Evolutionary conservation across 2,329 filamentous ascomycete species (phyloP).

Genomic region (Ceratocystis cubensis): DNA sequence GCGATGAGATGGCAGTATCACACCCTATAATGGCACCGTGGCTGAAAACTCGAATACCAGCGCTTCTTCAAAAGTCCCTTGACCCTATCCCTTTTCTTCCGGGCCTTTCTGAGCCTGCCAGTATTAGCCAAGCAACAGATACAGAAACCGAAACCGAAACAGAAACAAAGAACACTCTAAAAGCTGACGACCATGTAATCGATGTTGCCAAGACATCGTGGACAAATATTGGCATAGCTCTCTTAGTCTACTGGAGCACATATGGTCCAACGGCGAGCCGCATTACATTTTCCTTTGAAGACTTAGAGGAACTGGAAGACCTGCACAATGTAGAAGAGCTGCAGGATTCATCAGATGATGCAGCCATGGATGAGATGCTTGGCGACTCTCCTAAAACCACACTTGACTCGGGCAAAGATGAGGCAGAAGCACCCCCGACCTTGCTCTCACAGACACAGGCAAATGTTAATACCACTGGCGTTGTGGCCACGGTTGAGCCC

Average conservation of each 20-base stretch:
- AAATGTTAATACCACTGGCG: too few species aligned
- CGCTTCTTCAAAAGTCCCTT: slow-evolving; percentile 40
- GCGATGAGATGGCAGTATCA: slow-evolving; percentile 43
- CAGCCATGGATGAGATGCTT: too few species aligned
- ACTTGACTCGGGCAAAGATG: slow-evolving; percentile 17
- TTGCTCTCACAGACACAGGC: not conserved
- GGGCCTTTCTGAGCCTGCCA: slow-evolving; percentile 31
- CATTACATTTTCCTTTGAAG: slow-evolving; percentile 12
- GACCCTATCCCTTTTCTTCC: slow-evolving; percentile 53
- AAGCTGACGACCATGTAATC: slow-evolving; percentile 6
- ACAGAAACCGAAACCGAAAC: not conserved
- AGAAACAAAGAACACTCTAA: not conserved
- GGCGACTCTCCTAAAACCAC: too few species aligned
- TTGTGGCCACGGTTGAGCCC: slow-evolving; percentile 6
- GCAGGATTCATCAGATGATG: slow-evolving; percentile 12
- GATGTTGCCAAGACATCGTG: slow-evolving; percentile 26
- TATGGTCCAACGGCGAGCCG: slow-evolving; percentile 16
- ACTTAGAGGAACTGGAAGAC: slow-evolving; percentile 13
- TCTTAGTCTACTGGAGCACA: slow-evolving; percentile 26
- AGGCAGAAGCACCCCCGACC: slow-evolving; percentile 17
- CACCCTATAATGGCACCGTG: slow-evolving; percentile 51
- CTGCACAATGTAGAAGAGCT: slow-evolving; percentile 9
- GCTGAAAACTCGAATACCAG: slow-evolving; percentile 39
- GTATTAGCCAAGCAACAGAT: too few species aligned
- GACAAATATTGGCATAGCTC: slow-evolving; percentile 28